Percentiles rank a stretch among this genome's conserved stretches.
phyloP scores from a whole-genome alignment of 495 filamentous ascomycete species.

The Copromyces sp. region DNA sequence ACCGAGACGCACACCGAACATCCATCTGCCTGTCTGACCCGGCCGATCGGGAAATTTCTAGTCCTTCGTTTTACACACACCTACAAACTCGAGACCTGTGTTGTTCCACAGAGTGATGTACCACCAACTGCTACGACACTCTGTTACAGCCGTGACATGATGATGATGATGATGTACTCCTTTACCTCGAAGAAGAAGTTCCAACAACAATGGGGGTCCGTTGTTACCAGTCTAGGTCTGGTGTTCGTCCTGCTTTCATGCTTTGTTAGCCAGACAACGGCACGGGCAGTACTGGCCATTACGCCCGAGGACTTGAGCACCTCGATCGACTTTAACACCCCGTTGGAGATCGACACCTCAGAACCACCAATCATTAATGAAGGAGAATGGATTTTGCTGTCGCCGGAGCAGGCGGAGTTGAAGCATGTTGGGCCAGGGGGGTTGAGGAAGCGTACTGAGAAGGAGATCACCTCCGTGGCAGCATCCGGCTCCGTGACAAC shows the following conservation, averaged over 20 bases:
- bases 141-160: slow-evolving; percentile 16
- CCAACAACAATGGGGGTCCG: neutral
- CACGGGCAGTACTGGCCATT: slow-evolving; percentile 18
- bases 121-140: slow-evolving; percentile 6
- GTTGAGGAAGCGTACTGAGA: slow-evolving; percentile 6
- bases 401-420: slow-evolving; percentile 22
- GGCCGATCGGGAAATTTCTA: slow-evolving; percentile 12
- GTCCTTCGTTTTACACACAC: slow-evolving; percentile 14
- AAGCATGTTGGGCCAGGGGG: neutral
- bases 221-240: neutral
- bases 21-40: slow-evolving; percentile 20
- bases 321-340: neutral
- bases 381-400: slow-evolving; percentile 30
- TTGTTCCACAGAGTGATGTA: slow-evolving; percentile 20
- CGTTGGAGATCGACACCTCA: slow-evolving; percentile 25
- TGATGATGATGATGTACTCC: neutral
- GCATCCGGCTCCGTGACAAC: slow-evolving; percentile 19
- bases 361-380: slow-evolving; percentile 20
- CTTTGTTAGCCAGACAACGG: slow-evolving; percentile 20
- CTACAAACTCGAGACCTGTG: neutral
- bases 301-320: slow-evolving; percentile 8
- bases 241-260: slow-evolving; percentile 22
- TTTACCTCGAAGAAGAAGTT: neutral
- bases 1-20: neutral
- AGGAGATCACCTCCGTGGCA: neutral